Conservation (phyloP, 1,284 basidiomycete species). For the Moesziomyces sp. region DNA sequence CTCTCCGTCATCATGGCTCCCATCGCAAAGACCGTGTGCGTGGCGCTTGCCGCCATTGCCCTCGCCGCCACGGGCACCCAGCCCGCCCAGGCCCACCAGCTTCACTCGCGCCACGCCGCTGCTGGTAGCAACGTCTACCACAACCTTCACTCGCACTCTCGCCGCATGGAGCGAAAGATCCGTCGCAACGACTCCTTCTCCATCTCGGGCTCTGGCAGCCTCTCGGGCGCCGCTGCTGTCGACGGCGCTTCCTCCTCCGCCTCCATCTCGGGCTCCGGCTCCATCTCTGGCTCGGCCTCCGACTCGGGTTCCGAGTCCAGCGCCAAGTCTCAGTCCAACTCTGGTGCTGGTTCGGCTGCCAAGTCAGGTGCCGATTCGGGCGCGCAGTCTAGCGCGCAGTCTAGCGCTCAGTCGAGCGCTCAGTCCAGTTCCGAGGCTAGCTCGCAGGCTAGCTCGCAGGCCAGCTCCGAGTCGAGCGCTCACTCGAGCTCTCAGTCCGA, state of each 20-base stretch:
- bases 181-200: slow-evolving; percentile 35
- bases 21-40: slow-evolving; percentile 51
- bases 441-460: background rate
- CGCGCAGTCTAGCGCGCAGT: slow-evolving; percentile 10
- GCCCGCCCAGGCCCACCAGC: slow-evolving; percentile 45
- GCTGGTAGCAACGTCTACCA: slow-evolving; percentile 51
- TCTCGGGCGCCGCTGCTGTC: slow-evolving; percentile 8
- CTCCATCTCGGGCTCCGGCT: slow-evolving; percentile 19
- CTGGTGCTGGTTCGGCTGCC: slow-evolving; percentile 11
- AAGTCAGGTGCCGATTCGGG: slow-evolving; percentile 7
- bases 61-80: slow-evolving; percentile 34
- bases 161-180: slow-evolving; percentile 52
- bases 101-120: slow-evolving; percentile 40
- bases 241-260: slow-evolving; percentile 16
- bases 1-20: slow-evolving; percentile 37
- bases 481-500: slow-evolving; percentile 11
- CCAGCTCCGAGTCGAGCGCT: slow-evolving; percentile 7
- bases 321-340: slow-evolving; percentile 5
- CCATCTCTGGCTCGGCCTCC: slow-evolving; percentile 30
- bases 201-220: slow-evolving; percentile 22
- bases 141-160: slow-evolving; percentile 48
- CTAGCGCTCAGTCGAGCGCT: slow-evolving; percentile 12
- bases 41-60: slow-evolving; percentile 46
- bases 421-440: slow-evolving; percentile 8
- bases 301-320: slow-evolving; percentile 16